Percentiles rank a stretch among this genome's conserved stretches.
Evolutionary conservation across 208 protist species (phyloP).

Genomic region (Wallacemonas rigidus): DNA sequence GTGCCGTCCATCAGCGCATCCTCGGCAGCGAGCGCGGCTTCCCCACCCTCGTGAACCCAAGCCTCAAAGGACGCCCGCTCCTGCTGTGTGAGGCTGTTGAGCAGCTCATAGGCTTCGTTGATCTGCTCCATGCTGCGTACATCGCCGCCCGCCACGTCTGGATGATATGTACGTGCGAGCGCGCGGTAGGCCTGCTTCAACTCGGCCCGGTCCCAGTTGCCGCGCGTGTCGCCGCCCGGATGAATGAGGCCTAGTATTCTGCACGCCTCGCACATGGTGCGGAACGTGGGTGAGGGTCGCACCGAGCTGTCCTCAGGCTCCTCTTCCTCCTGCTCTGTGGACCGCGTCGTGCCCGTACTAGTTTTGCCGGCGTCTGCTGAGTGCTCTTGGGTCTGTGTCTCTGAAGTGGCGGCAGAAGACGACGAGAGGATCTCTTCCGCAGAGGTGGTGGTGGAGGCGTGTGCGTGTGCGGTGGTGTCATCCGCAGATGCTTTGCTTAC

Average conservation of each 20-base stretch:
- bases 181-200: conserved; percentile 44
- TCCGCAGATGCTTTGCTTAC: neutral
- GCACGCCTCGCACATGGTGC: conserved; percentile 24
- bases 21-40: conserved; percentile 16
- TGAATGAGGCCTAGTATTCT: conserved; percentile 22
- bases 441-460: too few species aligned
- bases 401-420: too few species aligned
- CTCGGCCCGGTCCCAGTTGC: conserved; percentile 27
- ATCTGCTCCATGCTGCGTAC: conserved; percentile 41
- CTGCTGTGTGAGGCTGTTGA: conserved; percentile 17
- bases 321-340: neutral
- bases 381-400: too few species aligned
- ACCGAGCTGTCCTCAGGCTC: conserved; percentile 9
- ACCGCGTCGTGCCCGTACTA: neutral
- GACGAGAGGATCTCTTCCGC: too few species aligned
- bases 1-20: conserved; percentile 1
- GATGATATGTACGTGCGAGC: conserved; percentile 41
- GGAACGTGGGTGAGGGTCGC: conserved; percentile 18
- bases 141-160: conserved; percentile 39
- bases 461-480: neutral
- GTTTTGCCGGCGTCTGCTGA: too few species aligned
- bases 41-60: conserved; percentile 33
- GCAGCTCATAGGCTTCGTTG: conserved; percentile 36
- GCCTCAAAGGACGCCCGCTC: conserved; percentile 19
- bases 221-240: conserved; percentile 18